phyloP scores from a whole-genome alignment of 169 alveolate species.

The Fabrea salina region DNA sequence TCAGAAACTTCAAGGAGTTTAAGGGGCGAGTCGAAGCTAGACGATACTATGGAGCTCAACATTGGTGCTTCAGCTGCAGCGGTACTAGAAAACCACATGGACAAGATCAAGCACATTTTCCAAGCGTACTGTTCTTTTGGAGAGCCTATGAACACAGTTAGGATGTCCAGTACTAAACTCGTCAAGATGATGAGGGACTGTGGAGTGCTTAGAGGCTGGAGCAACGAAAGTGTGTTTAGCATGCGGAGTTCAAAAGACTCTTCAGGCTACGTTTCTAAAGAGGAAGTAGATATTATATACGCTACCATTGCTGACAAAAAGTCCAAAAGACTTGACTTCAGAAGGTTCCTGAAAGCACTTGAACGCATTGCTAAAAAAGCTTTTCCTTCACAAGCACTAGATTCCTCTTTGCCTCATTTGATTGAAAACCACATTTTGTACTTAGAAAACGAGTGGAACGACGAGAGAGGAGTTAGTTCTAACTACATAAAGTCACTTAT shows the following conservation, averaged over 20 bases:
- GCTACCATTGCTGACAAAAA: constrained; percentile 26
- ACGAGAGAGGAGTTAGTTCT: constrained; percentile 20
- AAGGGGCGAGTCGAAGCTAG: too few species aligned
- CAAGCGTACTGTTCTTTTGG: constrained; percentile 52
- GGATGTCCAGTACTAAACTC: constrained; percentile 45
- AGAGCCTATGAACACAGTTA: constrained; percentile 50
- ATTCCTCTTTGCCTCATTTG: not conserved
- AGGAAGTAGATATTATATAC: constrained; percentile 46
- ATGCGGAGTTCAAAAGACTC: not conserved
- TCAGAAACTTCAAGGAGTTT: not conserved
- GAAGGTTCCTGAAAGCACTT: constrained; percentile 37
- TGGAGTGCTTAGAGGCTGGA: constrained; percentile 16
- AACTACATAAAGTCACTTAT: constrained; percentile 40
- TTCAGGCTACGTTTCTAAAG: constrained; percentile 14
- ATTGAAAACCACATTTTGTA: constrained; percentile 10
- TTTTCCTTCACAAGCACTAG: not conserved
- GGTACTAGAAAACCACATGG: constrained; percentile 31
- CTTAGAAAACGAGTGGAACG: not conserved
- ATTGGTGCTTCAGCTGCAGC: not conserved
- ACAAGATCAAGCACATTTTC: constrained; percentile 31
- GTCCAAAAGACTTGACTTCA: constrained; percentile 36
- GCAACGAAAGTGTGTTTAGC: not conserved
- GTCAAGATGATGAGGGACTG: constrained; percentile 45
- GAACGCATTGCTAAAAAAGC: constrained; percentile 31
- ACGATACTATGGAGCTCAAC: not conserved